Percentiles rank a stretch among this genome's conserved stretches.
phyloP scores from a whole-genome alignment of 2,329 filamentous ascomycete genomes.

The Amesomyces nigricolor region DNA sequence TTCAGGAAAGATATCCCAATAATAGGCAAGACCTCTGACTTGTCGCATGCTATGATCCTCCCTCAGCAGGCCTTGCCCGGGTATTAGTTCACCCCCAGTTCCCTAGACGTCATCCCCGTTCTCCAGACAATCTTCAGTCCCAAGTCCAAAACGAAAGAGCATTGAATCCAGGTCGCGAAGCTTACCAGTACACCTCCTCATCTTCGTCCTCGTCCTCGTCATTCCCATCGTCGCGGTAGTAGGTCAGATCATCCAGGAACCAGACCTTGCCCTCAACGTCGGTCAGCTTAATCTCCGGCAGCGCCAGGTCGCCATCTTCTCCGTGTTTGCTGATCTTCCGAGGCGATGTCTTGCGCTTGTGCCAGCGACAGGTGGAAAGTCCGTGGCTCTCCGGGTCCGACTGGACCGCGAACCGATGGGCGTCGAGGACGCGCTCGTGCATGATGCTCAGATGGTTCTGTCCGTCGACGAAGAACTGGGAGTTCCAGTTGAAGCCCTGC shows the following conservation, averaged over 20 bases:
- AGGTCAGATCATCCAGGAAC: neutral
- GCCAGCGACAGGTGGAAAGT: neutral
- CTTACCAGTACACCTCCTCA: neutral
- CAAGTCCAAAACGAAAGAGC: neutral
- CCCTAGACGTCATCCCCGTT: too few species aligned
- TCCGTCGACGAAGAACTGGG: neutral
- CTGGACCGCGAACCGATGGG: neutral
- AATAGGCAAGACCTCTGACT: too few species aligned
- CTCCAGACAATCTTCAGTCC: too few species aligned
- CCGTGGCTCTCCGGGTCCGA: neutral
- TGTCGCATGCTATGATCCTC: too few species aligned
- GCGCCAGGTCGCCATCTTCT: neutral
- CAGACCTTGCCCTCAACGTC: slow-evolving; percentile 3
- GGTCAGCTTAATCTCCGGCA: slow-evolving; percentile 4
- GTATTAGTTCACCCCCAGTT: too few species aligned
- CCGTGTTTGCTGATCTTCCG: neutral
- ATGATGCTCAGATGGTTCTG: neutral
- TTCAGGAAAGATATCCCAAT: too few species aligned
- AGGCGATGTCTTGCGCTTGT: neutral
- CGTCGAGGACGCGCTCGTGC: neutral
- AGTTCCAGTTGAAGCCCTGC: neutral
- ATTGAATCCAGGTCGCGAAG: neutral
- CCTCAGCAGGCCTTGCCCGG: too few species aligned
- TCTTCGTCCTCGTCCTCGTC: neutral
- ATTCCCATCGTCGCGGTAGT: neutral